Evolutionary conservation across 2,329 filamentous ascomycete species (phyloP), one percentile per base, ranked within the genome.

Genomic region (Claviceps sp.): DNA sequence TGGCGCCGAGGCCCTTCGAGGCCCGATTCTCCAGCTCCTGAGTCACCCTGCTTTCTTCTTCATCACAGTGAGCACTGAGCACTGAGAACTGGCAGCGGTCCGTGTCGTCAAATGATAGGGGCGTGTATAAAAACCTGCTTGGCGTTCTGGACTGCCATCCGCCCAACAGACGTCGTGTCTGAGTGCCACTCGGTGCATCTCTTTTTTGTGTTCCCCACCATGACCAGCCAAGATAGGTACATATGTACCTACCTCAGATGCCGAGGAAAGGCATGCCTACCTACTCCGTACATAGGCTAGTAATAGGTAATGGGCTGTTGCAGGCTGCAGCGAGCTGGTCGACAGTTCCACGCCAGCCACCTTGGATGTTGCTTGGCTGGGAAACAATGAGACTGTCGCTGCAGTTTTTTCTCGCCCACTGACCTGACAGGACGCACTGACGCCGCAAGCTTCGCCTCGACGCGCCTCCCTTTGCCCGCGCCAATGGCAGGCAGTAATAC

Each of bases 91-190:
- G 17, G 46, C 4, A 20, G 22, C 40, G 7, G 37, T 49, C 14
- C 4, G 9, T 38, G 26, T 42, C 48, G 38, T 13, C 39, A 26
- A 50, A 50, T 50, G 29, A 26, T 43, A 3, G 4, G 14, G 40
- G 48, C 29, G 26, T 37, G 36, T 44, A 50, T 43, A 44, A 44
- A 50, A 50, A 50, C 29, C 48, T 38, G 17, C 48, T 38, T 14
- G 16, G n/a, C 6, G 20, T 44, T 22, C 23, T 17, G 44, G 44
- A 17, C 16, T 4, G 26, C 23, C 44, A 45, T 34, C 44, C 17
- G 29, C 9, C 40, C 40, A 23, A 7, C 42, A 44, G 13, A 14
- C 11, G 42, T 34, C 38, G 50, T 23, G 13, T 29, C 22, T 22
- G 8, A 36, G 38, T 49, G 47, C 37, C 47, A 49, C 23, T 22